phyloP scores from a whole-genome alignment of 495 filamentous ascomycete genomes.

The Neurospora sp. region DNA sequence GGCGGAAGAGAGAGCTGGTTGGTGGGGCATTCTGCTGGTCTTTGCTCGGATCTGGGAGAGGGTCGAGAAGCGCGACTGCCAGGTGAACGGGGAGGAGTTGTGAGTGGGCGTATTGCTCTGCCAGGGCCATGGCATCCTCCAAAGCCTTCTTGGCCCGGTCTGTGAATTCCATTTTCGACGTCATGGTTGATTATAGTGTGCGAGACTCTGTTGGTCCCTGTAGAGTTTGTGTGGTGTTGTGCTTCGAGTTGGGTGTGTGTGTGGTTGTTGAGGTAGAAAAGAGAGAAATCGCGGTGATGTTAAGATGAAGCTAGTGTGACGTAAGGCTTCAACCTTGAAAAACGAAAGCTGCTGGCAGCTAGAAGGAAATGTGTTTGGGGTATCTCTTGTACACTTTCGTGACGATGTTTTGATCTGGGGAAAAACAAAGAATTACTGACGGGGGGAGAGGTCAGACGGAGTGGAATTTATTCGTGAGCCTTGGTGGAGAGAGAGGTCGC shows the following conservation, averaged over 20 bases:
- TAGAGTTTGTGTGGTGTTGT: neutral
- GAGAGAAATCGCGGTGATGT: neutral
- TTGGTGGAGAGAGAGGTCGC: neutral
- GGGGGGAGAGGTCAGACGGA: neutral
- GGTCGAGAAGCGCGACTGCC: slow-evolving; percentile 79
- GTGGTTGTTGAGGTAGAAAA: neutral
- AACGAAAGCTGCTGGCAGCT: too few relatives aligned
- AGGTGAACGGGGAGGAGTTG: slow-evolving; percentile 85
- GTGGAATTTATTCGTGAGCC: slow-evolving; percentile 12
- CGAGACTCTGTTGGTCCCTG: slow-evolving; percentile 11
- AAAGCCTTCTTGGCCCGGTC: slow-evolving; percentile 83
- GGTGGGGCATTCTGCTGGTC: slow-evolving; percentile 57
- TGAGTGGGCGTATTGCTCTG: slow-evolving; percentile 78
- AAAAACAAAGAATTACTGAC: neutral
- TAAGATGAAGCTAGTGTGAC: slow-evolving; percentile 11
- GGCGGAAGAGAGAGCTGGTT: slow-evolving; percentile 69
- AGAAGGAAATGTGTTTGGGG: neutral
- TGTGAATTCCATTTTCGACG: slow-evolving; percentile 68
- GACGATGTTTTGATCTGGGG: slow-evolving; percentile 1
- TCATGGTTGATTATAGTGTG: slow-evolving; percentile 27
- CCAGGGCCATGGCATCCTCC: slow-evolving; percentile 71
- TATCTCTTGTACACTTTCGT: slow-evolving; percentile 2
- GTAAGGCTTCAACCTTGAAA: slow-evolving; percentile 13
- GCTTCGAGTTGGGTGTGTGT: slow-evolving; percentile 1
- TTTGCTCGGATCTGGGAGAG: slow-evolving; percentile 62